Evolutionary conservation across 192 early-diverging fungal genomes (phyloP).

Genomic region (Powellomyces hirtus): DNA sequence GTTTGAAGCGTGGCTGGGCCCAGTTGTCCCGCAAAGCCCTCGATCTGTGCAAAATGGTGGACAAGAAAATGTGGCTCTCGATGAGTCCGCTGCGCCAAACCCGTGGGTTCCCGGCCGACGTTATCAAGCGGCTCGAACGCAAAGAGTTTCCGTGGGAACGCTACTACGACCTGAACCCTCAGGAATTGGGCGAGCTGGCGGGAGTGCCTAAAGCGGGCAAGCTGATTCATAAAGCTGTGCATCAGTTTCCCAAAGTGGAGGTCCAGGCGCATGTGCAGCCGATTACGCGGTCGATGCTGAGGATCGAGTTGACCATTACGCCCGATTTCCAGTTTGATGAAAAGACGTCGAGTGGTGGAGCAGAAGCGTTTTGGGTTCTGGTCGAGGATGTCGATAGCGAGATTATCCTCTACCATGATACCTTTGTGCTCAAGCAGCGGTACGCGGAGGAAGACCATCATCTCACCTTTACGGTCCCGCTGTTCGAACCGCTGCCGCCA

Average conservation of each 20-base stretch:
- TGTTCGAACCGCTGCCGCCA: slow-evolving; percentile 91
- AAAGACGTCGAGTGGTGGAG: slow-evolving; percentile 71
- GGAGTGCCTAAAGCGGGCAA: slow-evolving; percentile 86
- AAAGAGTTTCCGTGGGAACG: slow-evolving; percentile 95
- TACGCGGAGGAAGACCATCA: slow-evolving; percentile 83
- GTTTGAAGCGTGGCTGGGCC: slow-evolving; percentile 90
- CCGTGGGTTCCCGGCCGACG: slow-evolving; percentile 68
- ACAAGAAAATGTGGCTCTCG: slow-evolving; percentile 89
- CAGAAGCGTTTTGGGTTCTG: slow-evolving; percentile 90
- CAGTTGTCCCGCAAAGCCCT: slow-evolving; percentile 84
- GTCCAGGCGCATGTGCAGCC: slow-evolving; percentile 89
- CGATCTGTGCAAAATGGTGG: slow-evolving; percentile 97
- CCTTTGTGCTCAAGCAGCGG: slow-evolving; percentile 83
- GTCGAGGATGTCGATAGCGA: slow-evolving; percentile 95
- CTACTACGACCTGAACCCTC: slow-evolving; percentile 87
- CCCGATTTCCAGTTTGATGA: slow-evolving; percentile 96
- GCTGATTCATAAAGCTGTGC: slow-evolving; percentile 82
- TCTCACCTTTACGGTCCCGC: slow-evolving; percentile 84
- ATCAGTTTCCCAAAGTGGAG: slow-evolving; percentile 92
- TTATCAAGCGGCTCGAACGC: slow-evolving; percentile 85
- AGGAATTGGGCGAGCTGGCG: slow-evolving; percentile 90
- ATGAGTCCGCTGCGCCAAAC: slow-evolving; percentile 97
- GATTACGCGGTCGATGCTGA: slow-evolving; percentile 84
- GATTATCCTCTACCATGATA: slow-evolving; percentile 83
- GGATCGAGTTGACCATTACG: slow-evolving; percentile 86